Conservation (phyloP, 257 asterid species). For the Plectranthus barbatus region DNA sequence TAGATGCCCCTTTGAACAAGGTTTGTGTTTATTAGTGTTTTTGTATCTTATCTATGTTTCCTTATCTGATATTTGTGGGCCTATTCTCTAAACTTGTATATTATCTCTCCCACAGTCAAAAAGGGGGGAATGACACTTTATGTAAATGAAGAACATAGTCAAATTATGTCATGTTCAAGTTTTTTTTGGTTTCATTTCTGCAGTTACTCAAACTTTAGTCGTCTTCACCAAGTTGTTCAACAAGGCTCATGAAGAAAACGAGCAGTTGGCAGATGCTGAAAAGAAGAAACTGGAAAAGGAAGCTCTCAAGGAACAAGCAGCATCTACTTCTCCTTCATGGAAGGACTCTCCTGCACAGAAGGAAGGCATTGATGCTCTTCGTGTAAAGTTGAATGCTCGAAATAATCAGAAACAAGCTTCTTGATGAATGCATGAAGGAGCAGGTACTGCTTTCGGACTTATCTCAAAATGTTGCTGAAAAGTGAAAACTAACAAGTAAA, state of each 20-base stretch:
- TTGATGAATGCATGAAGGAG: slow-evolving; percentile 18
- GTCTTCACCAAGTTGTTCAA: slow-evolving; percentile 80
- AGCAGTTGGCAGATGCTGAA: slow-evolving; percentile 77
- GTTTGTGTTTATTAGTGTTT: slow-evolving; percentile 21
- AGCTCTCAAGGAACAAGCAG: slow-evolving; percentile 77
- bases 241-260: slow-evolving; percentile 83
- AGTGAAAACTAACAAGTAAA: neutral
- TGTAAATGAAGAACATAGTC: neutral
- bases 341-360: slow-evolving; percentile 74
- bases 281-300: slow-evolving; percentile 89
- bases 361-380: slow-evolving; percentile 60
- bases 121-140: neutral
- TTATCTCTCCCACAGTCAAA: neutral
- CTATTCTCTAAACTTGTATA: neutral
- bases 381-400: slow-evolving; percentile 34
- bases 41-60: neutral
- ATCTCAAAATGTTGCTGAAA: neutral
- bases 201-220: slow-evolving; percentile 85
- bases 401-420: slow-evolving; percentile 33
- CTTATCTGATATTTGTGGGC: neutral
- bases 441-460: neutral
- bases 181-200: slow-evolving; percentile 21
- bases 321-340: slow-evolving; percentile 53
- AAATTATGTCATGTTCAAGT: neutral
- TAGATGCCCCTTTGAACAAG: slow-evolving; percentile 98